Conservation (phyloP, 768 basidiomycete species). For the Trametes cinnabarina region DNA sequence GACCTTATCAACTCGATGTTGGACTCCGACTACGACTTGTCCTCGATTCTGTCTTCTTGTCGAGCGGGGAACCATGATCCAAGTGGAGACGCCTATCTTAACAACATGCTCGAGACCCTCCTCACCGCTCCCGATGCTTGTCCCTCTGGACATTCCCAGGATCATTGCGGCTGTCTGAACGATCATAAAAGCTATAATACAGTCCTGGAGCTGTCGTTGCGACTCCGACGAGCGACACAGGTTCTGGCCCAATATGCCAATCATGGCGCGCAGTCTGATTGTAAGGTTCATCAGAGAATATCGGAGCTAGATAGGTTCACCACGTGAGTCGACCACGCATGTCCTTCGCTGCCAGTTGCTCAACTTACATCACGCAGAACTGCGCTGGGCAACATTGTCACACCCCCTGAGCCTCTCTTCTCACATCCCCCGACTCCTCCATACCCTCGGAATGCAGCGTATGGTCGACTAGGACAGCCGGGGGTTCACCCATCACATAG, state of each 20-base stretch:
- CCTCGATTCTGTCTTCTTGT: conserved; percentile 23
- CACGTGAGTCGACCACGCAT: conserved; percentile 41
- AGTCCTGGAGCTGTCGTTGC: conserved; percentile 64
- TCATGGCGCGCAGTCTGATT: conserved; percentile 34
- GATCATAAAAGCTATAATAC: conserved; percentile 54
- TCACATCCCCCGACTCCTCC: conserved; percentile 14
- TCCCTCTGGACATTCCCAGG: conserved; percentile 23
- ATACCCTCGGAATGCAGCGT: not conserved
- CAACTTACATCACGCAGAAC: conserved; percentile 32
- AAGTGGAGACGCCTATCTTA: conserved; percentile 21
- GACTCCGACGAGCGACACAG: conserved; percentile 57
- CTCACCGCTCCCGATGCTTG: conserved; percentile 16
- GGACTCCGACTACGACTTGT: conserved; percentile 23
- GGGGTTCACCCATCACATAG: conserved; percentile 1
- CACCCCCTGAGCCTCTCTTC: conserved; percentile 25
- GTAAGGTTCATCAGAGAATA: conserved; percentile 45
- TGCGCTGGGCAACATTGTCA: conserved; percentile 38
- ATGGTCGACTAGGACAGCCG: conserved; percentile 3
- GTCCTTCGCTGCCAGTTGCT: conserved; percentile 1
- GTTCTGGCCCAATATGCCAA: conserved; percentile 47
- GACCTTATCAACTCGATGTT: conserved; percentile 10
- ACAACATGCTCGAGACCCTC: conserved; percentile 26
- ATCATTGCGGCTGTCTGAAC: conserved; percentile 58
- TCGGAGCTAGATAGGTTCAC: conserved; percentile 50
- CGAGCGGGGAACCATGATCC: conserved; percentile 5